Evolutionary conservation across 1,139 yeast genomes (phyloP).

Genomic region (Candida sp.): DNA sequence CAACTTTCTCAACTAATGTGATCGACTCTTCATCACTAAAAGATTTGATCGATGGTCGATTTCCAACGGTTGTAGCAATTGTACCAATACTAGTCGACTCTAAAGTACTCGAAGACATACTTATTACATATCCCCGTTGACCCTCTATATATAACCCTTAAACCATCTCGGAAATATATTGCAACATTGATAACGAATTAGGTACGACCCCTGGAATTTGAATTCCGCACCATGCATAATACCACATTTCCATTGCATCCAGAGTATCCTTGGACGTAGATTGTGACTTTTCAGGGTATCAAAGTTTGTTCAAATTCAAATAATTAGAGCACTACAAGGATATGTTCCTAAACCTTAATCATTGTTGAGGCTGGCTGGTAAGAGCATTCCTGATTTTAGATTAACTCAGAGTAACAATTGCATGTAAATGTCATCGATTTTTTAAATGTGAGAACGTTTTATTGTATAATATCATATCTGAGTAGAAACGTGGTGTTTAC

Average conservation of each 20-base stretch:
- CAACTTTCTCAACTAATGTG: not conserved
- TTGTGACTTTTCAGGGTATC: no score
- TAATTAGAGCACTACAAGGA: no score
- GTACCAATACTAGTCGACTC: not conserved
- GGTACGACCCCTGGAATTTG: not conserved
- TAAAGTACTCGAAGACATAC: not conserved
- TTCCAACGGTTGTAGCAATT: not conserved
- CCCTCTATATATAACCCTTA: not conserved
- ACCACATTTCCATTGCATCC: not conserved
- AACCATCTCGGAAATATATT: not conserved
- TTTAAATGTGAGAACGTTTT: no score
- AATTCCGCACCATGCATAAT: not conserved
- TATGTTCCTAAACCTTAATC: no score
- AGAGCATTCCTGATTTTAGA: no score
- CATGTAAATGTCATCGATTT: no score
- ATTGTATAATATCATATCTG: no score
- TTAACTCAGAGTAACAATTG: no score
- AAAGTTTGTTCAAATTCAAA: no score
- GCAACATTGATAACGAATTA: not conserved
- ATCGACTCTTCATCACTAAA: not conserved
- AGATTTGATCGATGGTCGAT: not conserved
- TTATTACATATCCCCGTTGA: not conserved
- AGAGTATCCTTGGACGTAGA: not conserved
- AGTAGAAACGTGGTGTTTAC: no score
- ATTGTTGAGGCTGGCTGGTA: no score